Conservation (phyloP, 2,329 filamentous ascomycete species). For the Fusarium acutatum region DNA sequence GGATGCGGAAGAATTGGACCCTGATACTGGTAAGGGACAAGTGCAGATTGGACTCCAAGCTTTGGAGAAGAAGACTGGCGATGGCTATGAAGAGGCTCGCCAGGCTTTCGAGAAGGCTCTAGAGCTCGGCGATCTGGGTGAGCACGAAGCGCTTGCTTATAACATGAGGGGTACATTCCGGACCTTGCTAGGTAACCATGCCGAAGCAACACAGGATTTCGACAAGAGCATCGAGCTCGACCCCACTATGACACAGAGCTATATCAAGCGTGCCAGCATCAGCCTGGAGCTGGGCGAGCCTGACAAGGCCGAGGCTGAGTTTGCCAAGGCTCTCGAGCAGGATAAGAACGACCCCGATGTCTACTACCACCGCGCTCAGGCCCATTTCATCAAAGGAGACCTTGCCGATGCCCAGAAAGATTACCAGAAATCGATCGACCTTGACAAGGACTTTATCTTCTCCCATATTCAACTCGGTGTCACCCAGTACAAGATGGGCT, state of each 20-base stretch:
- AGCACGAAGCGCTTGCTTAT: constrained; percentile 89
- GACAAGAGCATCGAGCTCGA: constrained; percentile 94
- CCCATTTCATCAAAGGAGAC: constrained; percentile 97
- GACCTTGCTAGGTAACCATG: constrained; percentile 89
- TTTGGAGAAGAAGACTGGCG: constrained; percentile 85
- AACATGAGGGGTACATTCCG: constrained; percentile 97
- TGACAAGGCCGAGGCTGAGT: constrained; percentile 87
- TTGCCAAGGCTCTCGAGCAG: constrained; percentile 83
- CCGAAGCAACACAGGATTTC: constrained; percentile 82
- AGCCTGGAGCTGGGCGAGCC: constrained; percentile 91
- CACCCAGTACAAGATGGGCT: constrained; percentile 99
- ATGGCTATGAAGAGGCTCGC: constrained; percentile 90
- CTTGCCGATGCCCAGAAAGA: constrained; percentile 95
- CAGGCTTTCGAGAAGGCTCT: constrained; percentile 87
- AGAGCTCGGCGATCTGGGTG: constrained; percentile 79
- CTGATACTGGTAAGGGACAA: constrained; percentile 84
- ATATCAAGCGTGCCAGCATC: constrained; percentile 99
- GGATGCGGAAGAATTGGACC: constrained; percentile 78
- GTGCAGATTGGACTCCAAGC: constrained; percentile 83
- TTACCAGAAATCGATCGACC: constrained; percentile 98
- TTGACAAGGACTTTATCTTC: constrained; percentile 97
- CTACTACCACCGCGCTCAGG: constrained; percentile 97
- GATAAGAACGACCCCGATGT: constrained; percentile 93
- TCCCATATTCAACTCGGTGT: constrained; percentile 99
- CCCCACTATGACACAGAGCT: constrained; percentile 89